These are phyloP conservation scores for Fusarium penzigii DNA, from an alignment of 2,329 filamentous ascomycete genomes.

Conservation along the genomic window DNA sequence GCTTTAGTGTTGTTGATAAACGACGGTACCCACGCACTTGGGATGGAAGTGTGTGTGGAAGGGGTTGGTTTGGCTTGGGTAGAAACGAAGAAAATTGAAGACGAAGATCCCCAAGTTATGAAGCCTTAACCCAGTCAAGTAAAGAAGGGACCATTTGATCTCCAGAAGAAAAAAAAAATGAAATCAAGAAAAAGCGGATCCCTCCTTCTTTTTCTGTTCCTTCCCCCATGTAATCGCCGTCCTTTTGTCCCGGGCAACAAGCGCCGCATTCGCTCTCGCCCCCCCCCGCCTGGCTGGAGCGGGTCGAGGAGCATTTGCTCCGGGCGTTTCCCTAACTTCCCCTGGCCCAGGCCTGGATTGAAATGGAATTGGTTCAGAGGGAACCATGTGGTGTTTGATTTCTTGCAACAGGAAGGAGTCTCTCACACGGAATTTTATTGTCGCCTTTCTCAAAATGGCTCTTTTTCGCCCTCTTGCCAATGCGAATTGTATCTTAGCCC, in stretches of 20 bases:
- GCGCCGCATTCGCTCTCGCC: constrained; percentile 33
- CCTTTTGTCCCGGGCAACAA: constrained; percentile 22
- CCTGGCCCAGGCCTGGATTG: constrained; percentile 7
- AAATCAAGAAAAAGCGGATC: constrained; percentile 20
- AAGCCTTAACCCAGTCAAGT: no score
- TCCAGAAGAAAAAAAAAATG: no score
- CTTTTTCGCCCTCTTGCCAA: constrained; percentile 18
- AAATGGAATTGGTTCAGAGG: constrained; percentile 21
- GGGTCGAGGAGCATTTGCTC: constrained; percentile 38
- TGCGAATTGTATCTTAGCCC: constrained; percentile 16
- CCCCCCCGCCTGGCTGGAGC: constrained; percentile 32
- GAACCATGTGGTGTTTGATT: no score
- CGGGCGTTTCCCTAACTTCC: constrained; percentile 24
- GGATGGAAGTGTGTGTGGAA: no score
- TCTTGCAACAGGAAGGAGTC: no score
- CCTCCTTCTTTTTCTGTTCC: not conserved
- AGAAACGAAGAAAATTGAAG: no score
- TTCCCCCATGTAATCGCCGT: constrained; percentile 5
- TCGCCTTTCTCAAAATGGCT: constrained; percentile 34
- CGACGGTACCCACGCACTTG: no score
- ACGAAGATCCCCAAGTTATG: no score
- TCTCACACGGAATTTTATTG: constrained; percentile 28
- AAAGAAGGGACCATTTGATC: no score
- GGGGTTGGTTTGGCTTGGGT: no score
- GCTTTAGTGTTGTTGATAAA: no score